Evolutionary conservation across 1,139 yeast genomes (phyloP).

Genomic region (Nakaseomyces nivariensis): DNA sequence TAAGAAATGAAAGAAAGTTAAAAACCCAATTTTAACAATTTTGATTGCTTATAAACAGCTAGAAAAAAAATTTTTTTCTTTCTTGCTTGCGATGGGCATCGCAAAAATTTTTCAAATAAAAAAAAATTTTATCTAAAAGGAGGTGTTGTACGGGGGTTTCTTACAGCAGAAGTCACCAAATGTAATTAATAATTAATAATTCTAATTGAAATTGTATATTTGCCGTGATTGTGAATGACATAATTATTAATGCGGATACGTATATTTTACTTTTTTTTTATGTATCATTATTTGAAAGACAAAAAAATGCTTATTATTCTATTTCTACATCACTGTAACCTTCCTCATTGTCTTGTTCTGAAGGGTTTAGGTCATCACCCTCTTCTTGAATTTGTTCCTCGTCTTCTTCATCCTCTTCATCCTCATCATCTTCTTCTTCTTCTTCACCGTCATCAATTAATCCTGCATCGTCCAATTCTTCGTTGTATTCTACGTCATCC

Average conservation of each 20-base stretch:
- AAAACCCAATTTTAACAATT: not conserved
- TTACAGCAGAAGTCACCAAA: not conserved
- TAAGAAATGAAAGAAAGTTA: not conserved
- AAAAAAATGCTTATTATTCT: not conserved
- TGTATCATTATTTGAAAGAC: too few relatives aligned
- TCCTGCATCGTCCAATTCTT: slow-evolving; percentile 34
- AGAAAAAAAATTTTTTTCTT: not conserved
- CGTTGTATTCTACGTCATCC: slow-evolving; percentile 35
- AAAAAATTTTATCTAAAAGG: not conserved
- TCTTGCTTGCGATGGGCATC: not conserved
- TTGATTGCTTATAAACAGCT: not conserved
- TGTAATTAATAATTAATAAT: too few relatives aligned
- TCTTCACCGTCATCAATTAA: slow-evolving; percentile 33
- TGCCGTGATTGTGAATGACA: too few relatives aligned
- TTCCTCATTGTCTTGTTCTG: slow-evolving; percentile 21
- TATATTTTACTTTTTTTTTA: not conserved
- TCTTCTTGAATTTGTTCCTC: slow-evolving; percentile 15
- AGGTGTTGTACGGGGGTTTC: not conserved
- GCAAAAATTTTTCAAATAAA: not conserved
- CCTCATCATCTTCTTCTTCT: slow-evolving; percentile 26
- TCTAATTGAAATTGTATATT: too few relatives aligned
- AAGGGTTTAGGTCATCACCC: slow-evolving; percentile 13
- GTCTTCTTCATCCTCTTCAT: slow-evolving; percentile 28
- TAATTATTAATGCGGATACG: too few relatives aligned
- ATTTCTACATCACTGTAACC: slow-evolving; percentile 29